These are phyloP conservation scores for Tetrapisispora namnaoensis DNA, from an alignment of 805 yeast species.

Conservation along the genomic window DNA sequence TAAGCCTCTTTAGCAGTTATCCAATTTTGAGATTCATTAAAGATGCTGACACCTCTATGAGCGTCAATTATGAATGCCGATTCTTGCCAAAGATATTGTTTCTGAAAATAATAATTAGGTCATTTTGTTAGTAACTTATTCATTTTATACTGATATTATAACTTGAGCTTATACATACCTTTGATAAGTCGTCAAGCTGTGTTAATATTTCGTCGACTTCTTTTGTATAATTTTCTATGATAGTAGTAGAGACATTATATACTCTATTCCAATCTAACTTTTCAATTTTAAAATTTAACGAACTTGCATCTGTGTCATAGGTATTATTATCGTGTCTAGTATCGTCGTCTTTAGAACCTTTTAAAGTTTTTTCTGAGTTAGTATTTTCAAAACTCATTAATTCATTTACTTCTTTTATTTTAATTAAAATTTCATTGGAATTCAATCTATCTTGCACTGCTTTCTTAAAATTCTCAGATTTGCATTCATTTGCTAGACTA, in stretches of 20 bases:
- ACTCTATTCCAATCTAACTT: conserved; percentile 25
- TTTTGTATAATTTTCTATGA: conserved; percentile 24
- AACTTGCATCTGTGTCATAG: conserved; percentile 1
- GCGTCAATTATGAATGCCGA: conserved; percentile 26
- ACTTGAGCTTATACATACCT: conserved; percentile 10
- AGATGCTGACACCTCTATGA: conserved; percentile 21
- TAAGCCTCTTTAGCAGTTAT: conserved; percentile 18
- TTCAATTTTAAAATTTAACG: conserved; percentile 1
- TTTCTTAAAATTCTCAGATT: conserved; percentile 9
- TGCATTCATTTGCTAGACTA: conserved; percentile 21
- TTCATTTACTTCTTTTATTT: conserved; percentile 12
- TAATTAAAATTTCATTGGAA: conserved; percentile 11
- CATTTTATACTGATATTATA: not conserved
- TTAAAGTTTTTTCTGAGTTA: conserved; percentile 1
- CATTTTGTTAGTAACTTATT: conserved; percentile 3
- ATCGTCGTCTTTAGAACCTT: conserved; percentile 3
- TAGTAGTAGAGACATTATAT: conserved; percentile 21
- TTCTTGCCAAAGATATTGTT: conserved; percentile 28
- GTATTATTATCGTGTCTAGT: conserved; percentile 4
- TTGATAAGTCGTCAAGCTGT: conserved; percentile 18
- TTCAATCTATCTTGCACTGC: conserved; percentile 9
- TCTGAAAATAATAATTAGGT: conserved; percentile 3
- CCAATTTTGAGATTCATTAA: conserved; percentile 24
- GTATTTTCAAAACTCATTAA: conserved; percentile 5
- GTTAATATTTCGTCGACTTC: conserved; percentile 17